Conservation (phyloP, 345 rosid species). For the Eucalyptus sideroxylon region DNA sequence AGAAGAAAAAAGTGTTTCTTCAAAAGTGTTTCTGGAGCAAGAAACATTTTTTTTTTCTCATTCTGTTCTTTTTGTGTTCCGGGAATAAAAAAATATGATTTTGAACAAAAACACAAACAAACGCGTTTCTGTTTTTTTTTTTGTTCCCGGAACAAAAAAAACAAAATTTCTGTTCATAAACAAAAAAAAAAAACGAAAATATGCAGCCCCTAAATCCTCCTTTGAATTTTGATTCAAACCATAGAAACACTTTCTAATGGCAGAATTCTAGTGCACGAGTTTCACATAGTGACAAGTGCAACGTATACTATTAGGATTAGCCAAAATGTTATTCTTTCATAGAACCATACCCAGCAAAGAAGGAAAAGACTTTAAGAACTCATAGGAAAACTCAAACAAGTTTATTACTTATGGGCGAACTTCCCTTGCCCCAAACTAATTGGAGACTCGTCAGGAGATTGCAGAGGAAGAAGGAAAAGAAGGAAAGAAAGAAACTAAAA, state of each 20-base stretch:
- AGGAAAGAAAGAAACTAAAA: no score
- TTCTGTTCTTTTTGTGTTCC: no score
- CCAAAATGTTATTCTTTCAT: background rate
- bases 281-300: background rate
- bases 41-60: no score
- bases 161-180: no score
- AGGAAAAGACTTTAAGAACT: background rate
- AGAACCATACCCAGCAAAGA: background rate
- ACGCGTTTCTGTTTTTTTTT: no score
- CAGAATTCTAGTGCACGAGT: background rate
- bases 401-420: background rate
- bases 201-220: no score
- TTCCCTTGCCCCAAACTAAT: background rate
- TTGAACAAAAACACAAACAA: no score
- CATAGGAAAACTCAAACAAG: background rate
- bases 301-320: background rate
- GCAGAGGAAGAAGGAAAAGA: background rate
- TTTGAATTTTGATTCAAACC: background rate
- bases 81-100: no score
- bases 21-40: no score
- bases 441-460: fast-evolving
- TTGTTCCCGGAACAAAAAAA: no score
- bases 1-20: no score
- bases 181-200: no score
- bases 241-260: background rate